A percentile compares a stretch with the other conserved stretches of the same genome.
Conservation (phyloP, 75 land plant genomes). For the Pinus tabuliformis region DNA sequence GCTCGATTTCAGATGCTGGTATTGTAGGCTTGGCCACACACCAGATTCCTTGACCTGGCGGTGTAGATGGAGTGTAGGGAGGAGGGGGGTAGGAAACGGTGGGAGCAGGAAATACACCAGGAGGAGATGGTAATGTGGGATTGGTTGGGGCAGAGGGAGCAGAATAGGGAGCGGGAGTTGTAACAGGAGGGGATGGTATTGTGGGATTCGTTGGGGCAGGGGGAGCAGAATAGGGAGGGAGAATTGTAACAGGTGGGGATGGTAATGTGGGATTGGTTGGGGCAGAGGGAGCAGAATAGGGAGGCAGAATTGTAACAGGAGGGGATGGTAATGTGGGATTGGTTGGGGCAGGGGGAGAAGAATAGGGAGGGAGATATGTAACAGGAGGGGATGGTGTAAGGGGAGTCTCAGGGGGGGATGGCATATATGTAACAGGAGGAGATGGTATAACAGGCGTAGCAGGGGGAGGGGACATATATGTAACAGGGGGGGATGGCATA, state of each 20-base stretch:
- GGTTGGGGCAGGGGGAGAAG: neutral
- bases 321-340: neutral
- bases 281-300: neutral
- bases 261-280: neutral
- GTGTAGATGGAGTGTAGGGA: neutral
- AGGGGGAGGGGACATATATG: neutral
- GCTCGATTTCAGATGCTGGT: neutral
- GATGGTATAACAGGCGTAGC: neutral
- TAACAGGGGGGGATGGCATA: neutral
- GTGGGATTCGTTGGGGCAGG: neutral
- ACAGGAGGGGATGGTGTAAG: neutral
- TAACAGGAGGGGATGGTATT: neutral
- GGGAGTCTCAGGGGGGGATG: neutral
- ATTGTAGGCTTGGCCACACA: constrained; percentile 21
- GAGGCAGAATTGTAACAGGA: neutral
- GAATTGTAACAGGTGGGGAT: neutral
- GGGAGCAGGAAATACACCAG: neutral
- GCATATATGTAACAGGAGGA: neutral
- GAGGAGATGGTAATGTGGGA: neutral
- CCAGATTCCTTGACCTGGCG: constrained; percentile 9
- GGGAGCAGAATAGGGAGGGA: neutral
- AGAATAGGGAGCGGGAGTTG: neutral
- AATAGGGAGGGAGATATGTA: no score
- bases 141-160: neutral
- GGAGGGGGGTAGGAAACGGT: neutral